Base-by-base conservation (phyloP, 202 grass and related monocot species). In the Dendrocalamus latiflorus region DNA sequence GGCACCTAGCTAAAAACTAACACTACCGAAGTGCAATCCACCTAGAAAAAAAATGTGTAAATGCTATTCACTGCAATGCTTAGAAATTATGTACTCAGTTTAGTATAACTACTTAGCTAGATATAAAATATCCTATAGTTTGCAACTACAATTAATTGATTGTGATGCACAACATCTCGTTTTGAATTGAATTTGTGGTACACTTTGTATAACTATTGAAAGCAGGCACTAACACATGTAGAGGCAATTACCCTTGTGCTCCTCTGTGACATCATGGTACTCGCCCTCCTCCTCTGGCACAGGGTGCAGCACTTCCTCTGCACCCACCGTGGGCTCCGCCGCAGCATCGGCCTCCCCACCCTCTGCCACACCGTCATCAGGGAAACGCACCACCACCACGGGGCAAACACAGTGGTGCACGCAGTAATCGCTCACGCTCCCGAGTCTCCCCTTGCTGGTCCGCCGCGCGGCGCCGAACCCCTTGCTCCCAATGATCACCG, bases 391-490 rank as follows among this genome's bases (percentile, higher is more conserved):
- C 3, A 97, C 94, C 17, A 97, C 94, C 17, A 97, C 94, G 5
- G 94, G 94, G 84, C 94, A 97, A 62, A 97, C 69, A 57, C 94
- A 97, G 84, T 97, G 94, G 75, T 97, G 94, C 1, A 97, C 94
- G 72, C 94, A 97, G 84, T 97, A 97, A 77, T 97, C 94, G 39
- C 94, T 97, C 8, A 97, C 94, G 70, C 91, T 97, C 38, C 94
- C 94, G 25, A 97, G 89, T 62, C 94, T 86, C 5, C 91, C 94
- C 86, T 91, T 94, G 82, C 82, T 86, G 43, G 70, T 79, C 82
- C 91, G 73, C 60, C 89, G 59, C 1, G 91, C 54, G 1, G 94
- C 89, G 8, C 94, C 94, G 47, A 97, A 93, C 4, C 94, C 94
- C 28, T 92, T 88, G 91, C 94, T 97, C 75, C 94, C 94, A 89